A percentile compares a stretch with the other conserved stretches of the same genome.
Evolutionary conservation across 352 stramenopile species (phyloP).

Genomic region (Hyaloperonospora arabidopsidis): DNA sequence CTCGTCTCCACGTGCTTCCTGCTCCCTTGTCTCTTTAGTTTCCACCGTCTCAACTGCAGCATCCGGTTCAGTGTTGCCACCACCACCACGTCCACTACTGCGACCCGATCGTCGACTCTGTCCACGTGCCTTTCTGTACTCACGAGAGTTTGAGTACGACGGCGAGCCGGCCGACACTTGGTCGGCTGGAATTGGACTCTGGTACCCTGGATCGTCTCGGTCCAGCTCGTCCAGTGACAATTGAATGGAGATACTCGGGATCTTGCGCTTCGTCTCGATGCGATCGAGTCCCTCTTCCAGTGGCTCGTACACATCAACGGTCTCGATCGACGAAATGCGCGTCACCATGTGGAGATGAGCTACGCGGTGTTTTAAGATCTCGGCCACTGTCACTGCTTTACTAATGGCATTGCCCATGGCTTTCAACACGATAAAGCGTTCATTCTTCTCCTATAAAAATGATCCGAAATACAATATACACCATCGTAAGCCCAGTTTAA

Average conservation of each 20-base stretch:
- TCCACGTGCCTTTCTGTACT: slow-evolving; percentile 26
- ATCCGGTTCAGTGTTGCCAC: slow-evolving; percentile 5
- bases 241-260: slow-evolving; percentile 69
- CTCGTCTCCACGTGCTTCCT: slow-evolving; percentile 12
- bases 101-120: slow-evolving; percentile 20
- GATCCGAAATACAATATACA: not conserved
- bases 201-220: slow-evolving; percentile 52
- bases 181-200: slow-evolving; percentile 57
- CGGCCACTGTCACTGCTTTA: slow-evolving; percentile 78
- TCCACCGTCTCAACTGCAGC: slow-evolving; percentile 8
- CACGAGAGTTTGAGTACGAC: slow-evolving; percentile 28
- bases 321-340: slow-evolving; percentile 73
- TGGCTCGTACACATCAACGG: slow-evolving; percentile 75
- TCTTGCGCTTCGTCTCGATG: slow-evolving; percentile 62
- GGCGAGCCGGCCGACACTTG: slow-evolving; percentile 35
- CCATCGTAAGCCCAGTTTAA: too few species aligned
- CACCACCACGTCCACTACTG: slow-evolving; percentile 7
- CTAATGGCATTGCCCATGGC: slow-evolving; percentile 80
- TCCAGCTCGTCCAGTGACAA: slow-evolving; percentile 63
- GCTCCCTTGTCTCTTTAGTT: slow-evolving; percentile 10
- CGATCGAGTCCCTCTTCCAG: slow-evolving; percentile 78
- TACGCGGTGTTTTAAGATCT: slow-evolving; percentile 78
- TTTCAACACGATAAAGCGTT: slow-evolving; percentile 59
- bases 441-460: slow-evolving; percentile 49
- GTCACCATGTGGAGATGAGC: slow-evolving; percentile 68